Evolutionary conservation across 1,284 basidiomycete species (phyloP), one percentile per base, ranked within the genome.

Genomic region (Ceratobasidium sp.): DNA sequence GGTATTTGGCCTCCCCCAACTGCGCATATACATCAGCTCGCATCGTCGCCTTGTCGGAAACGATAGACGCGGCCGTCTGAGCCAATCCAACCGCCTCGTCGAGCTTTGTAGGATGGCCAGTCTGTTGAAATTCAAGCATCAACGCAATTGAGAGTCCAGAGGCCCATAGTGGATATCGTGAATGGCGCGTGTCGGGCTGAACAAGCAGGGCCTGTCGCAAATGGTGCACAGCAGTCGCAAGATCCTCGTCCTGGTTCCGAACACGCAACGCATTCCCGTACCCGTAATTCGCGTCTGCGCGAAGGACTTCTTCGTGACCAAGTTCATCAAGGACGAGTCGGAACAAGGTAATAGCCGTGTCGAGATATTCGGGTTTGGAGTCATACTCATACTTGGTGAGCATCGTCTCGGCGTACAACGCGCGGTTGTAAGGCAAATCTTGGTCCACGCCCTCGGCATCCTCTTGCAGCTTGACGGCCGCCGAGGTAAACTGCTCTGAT

Each of bases 11-110:
- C 31, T 62, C 58, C 10, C 58, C 58, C 2, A 62, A 43, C 35
- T 62, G 58, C 5, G 58, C 58, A 25, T 62, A 62, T 13, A 45
- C 27, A n/a, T 62, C 58, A 5, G 58, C 58, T 32, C 27, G 45
- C 15, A 47, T 47, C 13, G 58, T 62, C 29, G 17, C 22, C 43
- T 29, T 49, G n/a, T 62, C 32, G 10, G 42, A 27, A 15, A 50
- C 22, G n/a, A 62, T 12, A 32, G 58, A 62, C 13, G 20, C 27
- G n/a, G 58, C 58, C 10, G 31, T 27, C 35, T 62, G 40, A 5
- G 58, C 47, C 1, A 49, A n/a, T 13, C 35, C 32, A 25, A 50
- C 25, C 2, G 58, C 58, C 31, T 62, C 58, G 2, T 49, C 27
- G 31, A 62, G 29, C n/a, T 17, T 6, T 8, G 31, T 27, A 50